Base-by-base conservation (phyloP, 768 basidiomycete species). In the Suillus luteus region DNA sequence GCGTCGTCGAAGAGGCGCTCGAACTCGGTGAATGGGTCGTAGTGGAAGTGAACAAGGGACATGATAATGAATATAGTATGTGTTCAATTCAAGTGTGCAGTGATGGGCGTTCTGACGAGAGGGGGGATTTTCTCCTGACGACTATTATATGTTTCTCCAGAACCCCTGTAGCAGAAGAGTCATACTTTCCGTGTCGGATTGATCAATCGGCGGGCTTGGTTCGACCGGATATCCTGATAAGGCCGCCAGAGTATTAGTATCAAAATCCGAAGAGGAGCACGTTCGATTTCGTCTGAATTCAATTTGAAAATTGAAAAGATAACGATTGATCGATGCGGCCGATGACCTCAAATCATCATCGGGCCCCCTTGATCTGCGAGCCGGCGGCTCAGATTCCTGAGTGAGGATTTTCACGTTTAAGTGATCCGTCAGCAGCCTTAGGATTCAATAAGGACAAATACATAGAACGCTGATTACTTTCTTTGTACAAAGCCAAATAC, bases 1-100 rank as follows among this genome's bases (percentile, higher is more conserved):
- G 75, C 74, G n/a, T 79, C 76, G 67, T 83, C 79, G 57, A 81
- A 72, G 66, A 83, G 72, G 67, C 80, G 81, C 24, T 82, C 80
- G 58, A 82, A 71, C 61, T 81, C 79, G 65, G 72, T 73, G 72
- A 77, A 72, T 19, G 79, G 76, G 9, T 82, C 79, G 71, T 80
- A 80, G 70, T 68, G 59, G 52, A 67, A 71, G 37, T 46, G 69
- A 58, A 70, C 65, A 54, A 72, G 5, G 15, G 74, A 73, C 75
- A 75, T 75, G 62, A 33, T 62, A 4, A 27, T 58, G 10, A 41
- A 27, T 58, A 41, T 27, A 31, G 24, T 27, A 5, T 27, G 37
- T 57, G 24, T 9, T 58, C 2, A 15, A 27, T 40, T 40, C 24
- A n/a, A 55, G 55, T 55, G 24, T 24, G 37, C 15, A 40, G 38